These are phyloP conservation scores for Penicillium sp. DNA, from an alignment of 2,329 filamentous ascomycete species.

Conservation along the genomic window DNA sequence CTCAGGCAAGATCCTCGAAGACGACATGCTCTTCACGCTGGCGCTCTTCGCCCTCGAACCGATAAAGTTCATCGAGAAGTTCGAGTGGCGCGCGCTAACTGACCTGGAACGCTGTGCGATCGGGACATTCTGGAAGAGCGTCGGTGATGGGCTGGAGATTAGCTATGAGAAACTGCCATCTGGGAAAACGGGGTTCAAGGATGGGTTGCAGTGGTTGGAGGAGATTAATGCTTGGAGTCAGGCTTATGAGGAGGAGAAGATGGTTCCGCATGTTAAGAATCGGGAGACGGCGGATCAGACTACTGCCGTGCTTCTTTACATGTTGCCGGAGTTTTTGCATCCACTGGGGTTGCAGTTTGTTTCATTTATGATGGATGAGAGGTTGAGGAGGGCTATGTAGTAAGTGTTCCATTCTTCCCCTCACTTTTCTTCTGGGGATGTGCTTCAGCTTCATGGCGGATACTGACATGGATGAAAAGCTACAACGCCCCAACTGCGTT, in stretches of 20 bases:
- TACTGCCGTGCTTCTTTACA: constrained; percentile 57
- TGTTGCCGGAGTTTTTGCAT: constrained; percentile 48
- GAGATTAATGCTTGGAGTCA: constrained; percentile 51
- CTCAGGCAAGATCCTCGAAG: constrained; percentile 57
- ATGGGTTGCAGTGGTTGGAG: constrained; percentile 53
- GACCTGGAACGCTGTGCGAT: constrained; percentile 66
- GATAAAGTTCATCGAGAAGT: constrained; percentile 57
- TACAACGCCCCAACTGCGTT: constrained; percentile 40
- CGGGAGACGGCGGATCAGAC: constrained; percentile 56
- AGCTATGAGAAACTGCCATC: constrained; percentile 47
- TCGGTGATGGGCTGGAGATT: constrained; percentile 69
- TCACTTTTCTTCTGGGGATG: not conserved
- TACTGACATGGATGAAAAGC: constrained; percentile 24
- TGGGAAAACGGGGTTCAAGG: constrained; percentile 40
- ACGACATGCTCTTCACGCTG: constrained; percentile 64
- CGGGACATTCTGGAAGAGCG: constrained; percentile 65
- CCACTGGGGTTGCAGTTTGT: constrained; percentile 51
- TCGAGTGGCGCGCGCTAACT: constrained; percentile 67
- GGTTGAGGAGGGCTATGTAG: constrained; percentile 63
- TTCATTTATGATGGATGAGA: constrained; percentile 60
- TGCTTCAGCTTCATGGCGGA: no score
- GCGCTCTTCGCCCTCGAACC: constrained; percentile 64
- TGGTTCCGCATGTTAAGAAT: constrained; percentile 54
- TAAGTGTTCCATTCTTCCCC: constrained; percentile 36
- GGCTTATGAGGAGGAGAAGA: constrained; percentile 56